Evolutionary conservation across 495 filamentous ascomycete genomes (phyloP).

Genomic region (Friedmanniomyces simplex): DNA sequence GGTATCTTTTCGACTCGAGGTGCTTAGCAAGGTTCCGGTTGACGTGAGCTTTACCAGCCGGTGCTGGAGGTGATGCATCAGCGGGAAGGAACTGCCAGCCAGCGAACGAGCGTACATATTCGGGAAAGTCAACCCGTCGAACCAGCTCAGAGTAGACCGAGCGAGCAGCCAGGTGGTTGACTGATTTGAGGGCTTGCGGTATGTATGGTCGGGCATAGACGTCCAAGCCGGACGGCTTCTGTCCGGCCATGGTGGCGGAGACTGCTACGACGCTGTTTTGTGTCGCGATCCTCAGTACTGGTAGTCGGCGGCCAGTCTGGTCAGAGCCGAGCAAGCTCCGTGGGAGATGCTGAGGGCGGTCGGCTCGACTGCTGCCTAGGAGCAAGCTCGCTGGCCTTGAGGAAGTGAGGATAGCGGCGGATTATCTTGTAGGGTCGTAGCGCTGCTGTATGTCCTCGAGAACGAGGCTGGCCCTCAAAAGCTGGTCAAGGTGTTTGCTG

Average conservation of each 20-base stretch:
- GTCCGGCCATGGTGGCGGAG: not conserved
- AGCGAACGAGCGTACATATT: conserved; percentile 18
- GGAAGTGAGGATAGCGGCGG: too few relatives aligned
- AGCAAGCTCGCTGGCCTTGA: too few relatives aligned
- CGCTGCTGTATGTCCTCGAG: too few relatives aligned
- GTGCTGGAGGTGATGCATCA: not conserved
- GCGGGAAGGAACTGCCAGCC: conserved; percentile 9
- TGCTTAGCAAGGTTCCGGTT: not conserved
- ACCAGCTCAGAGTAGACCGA: conserved; percentile 3
- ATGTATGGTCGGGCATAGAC: conserved; percentile 31
- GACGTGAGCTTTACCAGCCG: not conserved
- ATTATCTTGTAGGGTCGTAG: too few relatives aligned
- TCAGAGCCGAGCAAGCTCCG: too few relatives aligned
- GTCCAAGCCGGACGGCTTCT: conserved; percentile 20
- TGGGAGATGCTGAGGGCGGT: too few relatives aligned
- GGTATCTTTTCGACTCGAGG: conserved; percentile 4
- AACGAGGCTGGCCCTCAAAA: too few relatives aligned
- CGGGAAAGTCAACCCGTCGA: conserved; percentile 8
- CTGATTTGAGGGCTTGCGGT: conserved; percentile 22
- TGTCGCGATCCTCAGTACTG: not conserved
- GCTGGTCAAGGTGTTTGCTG: too few relatives aligned
- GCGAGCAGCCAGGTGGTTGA: conserved; percentile 23
- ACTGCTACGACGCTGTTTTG: not conserved
- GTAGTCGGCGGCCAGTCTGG: too few relatives aligned
- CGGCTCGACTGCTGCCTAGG: too few relatives aligned